A percentile compares a stretch with the other conserved stretches of the same genome.
These are phyloP conservation scores for Tieghemostelium lacteum DNA, from an alignment of 78 protist genomes.

Conservation along the genomic window DNA sequence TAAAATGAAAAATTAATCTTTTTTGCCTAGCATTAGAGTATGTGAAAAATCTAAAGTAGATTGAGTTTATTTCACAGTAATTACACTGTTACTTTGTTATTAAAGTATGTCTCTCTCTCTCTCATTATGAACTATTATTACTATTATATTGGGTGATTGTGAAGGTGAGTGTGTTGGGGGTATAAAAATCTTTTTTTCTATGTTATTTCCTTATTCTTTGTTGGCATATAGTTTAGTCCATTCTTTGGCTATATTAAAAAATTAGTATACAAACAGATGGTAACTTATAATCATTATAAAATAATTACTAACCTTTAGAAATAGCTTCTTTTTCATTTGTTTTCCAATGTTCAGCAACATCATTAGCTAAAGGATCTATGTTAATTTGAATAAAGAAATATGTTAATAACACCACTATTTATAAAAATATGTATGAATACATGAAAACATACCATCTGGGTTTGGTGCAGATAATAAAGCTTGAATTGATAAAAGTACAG, in stretches of 20 bases:
- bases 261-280: neutral
- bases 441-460: conserved; percentile 66
- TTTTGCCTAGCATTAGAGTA: too few relatives aligned
- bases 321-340: conserved; percentile 79
- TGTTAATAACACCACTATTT: neutral
- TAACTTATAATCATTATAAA: neutral
- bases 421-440: neutral
- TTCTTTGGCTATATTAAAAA: conserved; percentile 19
- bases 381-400: neutral
- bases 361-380: conserved; percentile 82
- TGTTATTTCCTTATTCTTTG: too few relatives aligned
- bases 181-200: too few relatives aligned
- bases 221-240: conserved; percentile 64
- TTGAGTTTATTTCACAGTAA: too few relatives aligned
- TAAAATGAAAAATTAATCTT: too few relatives aligned
- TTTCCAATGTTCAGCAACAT: conserved; percentile 85
- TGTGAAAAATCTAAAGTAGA: too few relatives aligned
- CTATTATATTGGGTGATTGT: too few relatives aligned
- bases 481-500: conserved; percentile 96
- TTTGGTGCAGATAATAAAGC: conserved; percentile 87
- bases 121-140: too few relatives aligned
- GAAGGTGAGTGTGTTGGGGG: too few relatives aligned
- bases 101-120: too few relatives aligned
- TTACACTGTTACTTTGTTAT: too few relatives aligned
- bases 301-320: conserved; percentile 32